Percentiles rank a stretch among this genome's conserved stretches.
Evolutionary conservation across 2,329 filamentous ascomycete genomes (phyloP).

Genomic region (Thermochaetoides dissita): DNA sequence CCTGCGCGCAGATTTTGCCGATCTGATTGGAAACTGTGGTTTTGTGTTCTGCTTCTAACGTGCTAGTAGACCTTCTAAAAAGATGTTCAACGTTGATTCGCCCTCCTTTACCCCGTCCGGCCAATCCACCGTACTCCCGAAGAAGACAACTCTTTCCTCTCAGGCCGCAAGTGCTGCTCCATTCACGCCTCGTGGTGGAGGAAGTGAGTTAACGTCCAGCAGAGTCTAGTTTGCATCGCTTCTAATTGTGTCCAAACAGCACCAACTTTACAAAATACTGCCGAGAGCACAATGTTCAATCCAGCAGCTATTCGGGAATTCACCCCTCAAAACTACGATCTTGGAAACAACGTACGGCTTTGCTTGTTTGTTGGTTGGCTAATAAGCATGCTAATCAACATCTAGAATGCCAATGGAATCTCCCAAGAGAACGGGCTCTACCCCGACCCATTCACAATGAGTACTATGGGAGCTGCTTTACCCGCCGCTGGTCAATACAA

Average conservation of each 20-base stretch:
- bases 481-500: slow-evolving; percentile 43
- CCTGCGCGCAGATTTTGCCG: too few relatives aligned
- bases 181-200: slow-evolving; percentile 58
- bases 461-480: slow-evolving; percentile 37
- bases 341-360: slow-evolving; percentile 27
- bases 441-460: slow-evolving; percentile 51
- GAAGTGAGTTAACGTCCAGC: slow-evolving; percentile 21
- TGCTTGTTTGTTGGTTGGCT: too few relatives aligned
- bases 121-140: slow-evolving; percentile 31
- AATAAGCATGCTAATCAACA: background rate
- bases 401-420: slow-evolving; percentile 28
- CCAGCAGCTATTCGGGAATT: slow-evolving; percentile 45
- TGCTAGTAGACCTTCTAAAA: slow-evolving; percentile 39
- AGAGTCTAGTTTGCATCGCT: background rate
- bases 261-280: slow-evolving; percentile 22
- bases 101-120: slow-evolving; percentile 75
- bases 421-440: slow-evolving; percentile 29
- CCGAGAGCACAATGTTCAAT: slow-evolving; percentile 31
- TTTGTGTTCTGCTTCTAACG: slow-evolving; percentile 15
- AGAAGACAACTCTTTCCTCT: slow-evolving; percentile 69
- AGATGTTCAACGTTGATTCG: slow-evolving; percentile 85
- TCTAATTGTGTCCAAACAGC: slow-evolving; percentile 22
- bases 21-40: background rate
- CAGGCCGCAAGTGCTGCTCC: slow-evolving; percentile 80
- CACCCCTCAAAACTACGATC: slow-evolving; percentile 40